Evolutionary conservation across 2,329 filamentous ascomycete species (phyloP), one percentile per base, ranked within the genome.

Genomic region (Neobulgaria alba): DNA sequence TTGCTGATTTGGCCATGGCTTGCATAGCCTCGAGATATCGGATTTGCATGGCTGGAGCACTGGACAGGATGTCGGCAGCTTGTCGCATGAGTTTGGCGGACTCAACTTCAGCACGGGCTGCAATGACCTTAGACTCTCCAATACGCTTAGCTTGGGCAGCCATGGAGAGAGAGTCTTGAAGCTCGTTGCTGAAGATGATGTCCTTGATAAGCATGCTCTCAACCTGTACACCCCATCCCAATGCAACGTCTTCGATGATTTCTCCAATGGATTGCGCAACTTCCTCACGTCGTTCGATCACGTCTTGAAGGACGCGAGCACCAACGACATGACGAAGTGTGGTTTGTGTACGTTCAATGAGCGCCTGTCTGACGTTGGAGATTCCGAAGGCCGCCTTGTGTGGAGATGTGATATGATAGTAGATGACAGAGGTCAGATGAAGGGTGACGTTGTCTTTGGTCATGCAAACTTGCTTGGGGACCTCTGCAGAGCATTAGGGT

Each of bases 151-250:
- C 87, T 74, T 98, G 92, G 3, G 92, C 92, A 29, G 92, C 92
- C 92, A 98, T 96, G 60, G 86, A 94, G 36, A 98, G 77, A 14
- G 85, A 92, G 59, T 96, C 90, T 66, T 98, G 92, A 33, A 98
- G 74, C 54, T 96, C 92, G 59, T 87, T 79, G 66, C 80, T 88
- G 77, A 98, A 98, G 62, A 96, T 85, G 61, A 98, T 94, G 65
- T 98, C 92, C 69, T 98, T 96, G 75, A 98, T 90, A 53, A 98
- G 79, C 90, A 98, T 98, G 59, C 82, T 89, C 72, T 96, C 92
- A 43, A 96, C 92, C 59, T 86, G 79, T 5, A 95, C 90, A 66
- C 92, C 92, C 92, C 92, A 98, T 46, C 86, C 87, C 9, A 77
- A 71, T 4, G 92, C 90, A 1, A 95, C 92, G 54, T 95, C 89